Evolutionary conservation across 495 filamentous ascomycete species (phyloP).

Genomic region (Pyronema domesticum): DNA sequence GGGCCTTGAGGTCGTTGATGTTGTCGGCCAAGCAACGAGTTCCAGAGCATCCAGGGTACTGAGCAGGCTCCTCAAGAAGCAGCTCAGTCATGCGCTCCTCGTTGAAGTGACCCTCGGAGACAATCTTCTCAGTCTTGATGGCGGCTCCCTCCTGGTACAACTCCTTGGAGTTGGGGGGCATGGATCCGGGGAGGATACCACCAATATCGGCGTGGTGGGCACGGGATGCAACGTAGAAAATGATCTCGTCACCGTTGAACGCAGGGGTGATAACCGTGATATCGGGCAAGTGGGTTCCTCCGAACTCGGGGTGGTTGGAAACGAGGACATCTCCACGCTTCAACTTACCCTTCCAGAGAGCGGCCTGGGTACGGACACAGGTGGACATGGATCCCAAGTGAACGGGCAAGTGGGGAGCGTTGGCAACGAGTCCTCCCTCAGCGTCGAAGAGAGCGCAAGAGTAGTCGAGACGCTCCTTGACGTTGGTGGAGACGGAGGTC

Average conservation of each 20-base stretch:
- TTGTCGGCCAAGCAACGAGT: constrained; percentile 86
- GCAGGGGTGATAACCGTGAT: constrained; percentile 91
- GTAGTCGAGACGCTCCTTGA: constrained; percentile 93
- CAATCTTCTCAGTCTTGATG: constrained; percentile 86
- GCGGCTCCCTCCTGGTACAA: constrained; percentile 88
- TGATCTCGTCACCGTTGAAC: constrained; percentile 64
- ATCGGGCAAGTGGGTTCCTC: constrained; percentile 58
- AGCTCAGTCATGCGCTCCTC: constrained; percentile 73
- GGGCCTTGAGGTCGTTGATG: constrained; percentile 87
- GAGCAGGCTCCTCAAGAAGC: constrained; percentile 63
- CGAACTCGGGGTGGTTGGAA: constrained; percentile 88
- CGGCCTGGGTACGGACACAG: constrained; percentile 78
- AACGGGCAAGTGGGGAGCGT: constrained; percentile 85
- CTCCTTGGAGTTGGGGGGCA: constrained; percentile 88
- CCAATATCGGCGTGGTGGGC: constrained; percentile 97
- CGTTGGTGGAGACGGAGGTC: constrained; percentile 93
- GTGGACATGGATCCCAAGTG: constrained; percentile 91
- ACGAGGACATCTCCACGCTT: constrained; percentile 87
- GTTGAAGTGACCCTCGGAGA: constrained; percentile 76
- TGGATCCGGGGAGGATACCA: constrained; percentile 85
- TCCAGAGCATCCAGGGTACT: constrained; percentile 73
- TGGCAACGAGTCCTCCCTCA: constrained; percentile 80
- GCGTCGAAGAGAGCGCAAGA: constrained; percentile 90
- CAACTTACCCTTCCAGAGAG: constrained; percentile 80
- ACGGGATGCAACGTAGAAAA: constrained; percentile 91